Percentiles rank a stretch among this genome's conserved stretches.
Conservation (phyloP, 2,329 filamentous ascomycete genomes). For the Claviceps monticola region DNA sequence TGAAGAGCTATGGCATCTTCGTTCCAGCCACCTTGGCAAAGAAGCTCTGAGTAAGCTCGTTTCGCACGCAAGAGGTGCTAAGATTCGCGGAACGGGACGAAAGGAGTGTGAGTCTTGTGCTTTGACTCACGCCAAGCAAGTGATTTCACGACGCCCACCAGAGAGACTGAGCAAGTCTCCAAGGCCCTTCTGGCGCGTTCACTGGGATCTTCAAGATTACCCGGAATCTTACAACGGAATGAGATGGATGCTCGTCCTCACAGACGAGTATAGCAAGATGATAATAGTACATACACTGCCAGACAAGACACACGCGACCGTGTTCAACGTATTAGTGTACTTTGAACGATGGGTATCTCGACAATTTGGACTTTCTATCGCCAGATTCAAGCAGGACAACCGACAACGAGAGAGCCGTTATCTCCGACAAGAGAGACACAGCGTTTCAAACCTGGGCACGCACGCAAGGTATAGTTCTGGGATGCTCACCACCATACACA, state of each 20-base stretch:
- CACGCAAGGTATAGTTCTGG: neutral
- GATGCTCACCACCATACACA: neutral
- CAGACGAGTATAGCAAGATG: neutral
- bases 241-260: neutral
- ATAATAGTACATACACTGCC: neutral
- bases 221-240: neutral
- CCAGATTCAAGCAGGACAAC: neutral
- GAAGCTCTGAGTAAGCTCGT: too few species aligned
- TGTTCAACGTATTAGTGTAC: neutral
- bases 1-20: too few species aligned
- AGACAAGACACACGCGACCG: neutral
- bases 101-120: neutral
- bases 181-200: neutral
- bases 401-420: neutral
- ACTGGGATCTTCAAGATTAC: neutral
- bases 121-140: neutral
- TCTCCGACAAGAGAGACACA: neutral
- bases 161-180: neutral
- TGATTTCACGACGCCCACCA: neutral
- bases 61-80: too few species aligned
- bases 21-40: too few species aligned
- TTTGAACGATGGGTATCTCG: neutral
- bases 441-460: neutral
- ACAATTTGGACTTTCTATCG: neutral
- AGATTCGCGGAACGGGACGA: too few species aligned